A percentile compares a stretch with the other conserved stretches of the same genome.
These are phyloP conservation scores for Vitis hybrid DNA, from an alignment of 177 flowering plant species.

Conservation along the genomic window DNA sequence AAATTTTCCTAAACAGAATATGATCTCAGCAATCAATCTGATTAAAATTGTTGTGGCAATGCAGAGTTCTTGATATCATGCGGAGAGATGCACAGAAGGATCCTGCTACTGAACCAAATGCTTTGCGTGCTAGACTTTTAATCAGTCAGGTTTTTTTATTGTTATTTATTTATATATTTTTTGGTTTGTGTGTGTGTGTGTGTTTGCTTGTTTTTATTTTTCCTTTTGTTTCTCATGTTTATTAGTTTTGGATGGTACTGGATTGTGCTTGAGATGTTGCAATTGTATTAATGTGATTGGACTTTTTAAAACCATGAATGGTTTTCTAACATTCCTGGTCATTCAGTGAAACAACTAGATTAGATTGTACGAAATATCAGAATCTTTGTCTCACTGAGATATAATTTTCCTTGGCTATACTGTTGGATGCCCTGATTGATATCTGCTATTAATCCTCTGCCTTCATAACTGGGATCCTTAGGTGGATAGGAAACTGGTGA, in stretches of 20 bases:
- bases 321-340: no score
- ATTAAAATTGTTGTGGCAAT: slow-evolving; percentile 9
- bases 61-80: slow-evolving; percentile 74
- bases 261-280: no score
- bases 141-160: slow-evolving; percentile 47
- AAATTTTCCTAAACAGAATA: no score
- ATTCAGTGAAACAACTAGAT: neutral
- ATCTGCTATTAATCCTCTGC: neutral
- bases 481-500: slow-evolving; percentile 77
- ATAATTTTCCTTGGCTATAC: neutral
- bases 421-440: neutral
- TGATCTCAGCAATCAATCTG: neutral
- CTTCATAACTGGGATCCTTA: slow-evolving; percentile 12
- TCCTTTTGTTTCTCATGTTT: no score
- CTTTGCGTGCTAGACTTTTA: slow-evolving; percentile 45
- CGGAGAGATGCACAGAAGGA: slow-evolving; percentile 55
- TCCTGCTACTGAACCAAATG: slow-evolving; percentile 48
- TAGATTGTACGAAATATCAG: neutral
- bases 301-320: neutral
- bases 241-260: no score
- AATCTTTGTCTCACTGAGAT: neutral
- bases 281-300: neutral
- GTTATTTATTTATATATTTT: neutral
- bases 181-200: neutral
- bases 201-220: slow-evolving; percentile 3